phyloP scores from a whole-genome alignment of 2,329 filamentous ascomycete species.

The Venturia oleaginea region DNA sequence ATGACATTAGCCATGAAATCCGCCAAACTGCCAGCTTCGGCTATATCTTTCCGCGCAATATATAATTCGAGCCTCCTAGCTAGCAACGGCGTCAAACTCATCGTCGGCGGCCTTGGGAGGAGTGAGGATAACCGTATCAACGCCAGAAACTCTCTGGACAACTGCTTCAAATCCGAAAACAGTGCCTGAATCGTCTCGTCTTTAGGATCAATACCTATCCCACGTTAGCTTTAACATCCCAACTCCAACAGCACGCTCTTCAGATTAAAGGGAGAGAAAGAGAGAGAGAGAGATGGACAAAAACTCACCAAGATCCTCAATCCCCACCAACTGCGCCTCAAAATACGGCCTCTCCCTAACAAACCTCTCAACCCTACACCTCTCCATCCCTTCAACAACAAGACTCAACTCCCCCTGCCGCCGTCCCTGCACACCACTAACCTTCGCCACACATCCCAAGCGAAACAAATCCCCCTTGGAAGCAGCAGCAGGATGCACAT shows the following conservation, averaged over 20 bases:
- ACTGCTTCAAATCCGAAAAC: constrained; percentile 72
- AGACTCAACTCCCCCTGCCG: constrained; percentile 58
- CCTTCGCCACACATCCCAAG: constrained; percentile 61
- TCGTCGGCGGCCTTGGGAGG: constrained; percentile 58
- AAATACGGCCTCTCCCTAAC: constrained; percentile 76
- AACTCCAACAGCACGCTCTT: not conserved
- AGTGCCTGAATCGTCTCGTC: constrained; percentile 59
- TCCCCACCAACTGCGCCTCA: constrained; percentile 68
- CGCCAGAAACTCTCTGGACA: constrained; percentile 78
- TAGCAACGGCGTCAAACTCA: constrained; percentile 70
- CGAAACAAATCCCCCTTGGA: constrained; percentile 60
- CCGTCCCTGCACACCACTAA: constrained; percentile 40
- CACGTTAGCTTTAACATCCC: constrained; percentile 10
- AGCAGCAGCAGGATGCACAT: constrained; percentile 28
- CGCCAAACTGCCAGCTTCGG: constrained; percentile 75
- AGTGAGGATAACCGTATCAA: constrained; percentile 77
- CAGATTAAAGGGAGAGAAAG: too few relatives aligned
- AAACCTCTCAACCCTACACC: constrained; percentile 67
- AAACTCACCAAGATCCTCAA: constrained; percentile 11
- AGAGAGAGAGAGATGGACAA: too few relatives aligned
- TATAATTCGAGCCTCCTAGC: constrained; percentile 79
- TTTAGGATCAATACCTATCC: constrained; percentile 31
- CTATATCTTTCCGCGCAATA: constrained; percentile 71
- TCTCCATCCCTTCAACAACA: constrained; percentile 74
- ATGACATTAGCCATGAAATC: constrained; percentile 96